Evolutionary conservation across 352 stramenopile genomes (phyloP).

Genomic region (Phytophthora agathidicida): DNA sequence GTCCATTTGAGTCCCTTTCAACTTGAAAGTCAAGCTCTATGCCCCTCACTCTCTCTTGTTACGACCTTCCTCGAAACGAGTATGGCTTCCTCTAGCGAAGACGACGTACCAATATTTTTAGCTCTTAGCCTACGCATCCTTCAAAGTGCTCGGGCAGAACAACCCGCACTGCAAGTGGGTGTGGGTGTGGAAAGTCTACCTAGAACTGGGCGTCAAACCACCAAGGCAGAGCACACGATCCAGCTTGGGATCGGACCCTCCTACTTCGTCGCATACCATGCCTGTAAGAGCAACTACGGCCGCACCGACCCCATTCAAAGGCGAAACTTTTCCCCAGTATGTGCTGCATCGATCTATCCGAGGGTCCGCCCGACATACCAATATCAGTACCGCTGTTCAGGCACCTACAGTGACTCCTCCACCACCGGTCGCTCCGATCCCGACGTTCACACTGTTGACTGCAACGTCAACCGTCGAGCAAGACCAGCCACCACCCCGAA

Average conservation of each 20-base stretch:
- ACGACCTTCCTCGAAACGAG: too few relatives aligned
- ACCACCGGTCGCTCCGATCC: not conserved
- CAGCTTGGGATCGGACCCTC: slow-evolving; percentile 7
- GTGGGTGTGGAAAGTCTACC: slow-evolving; percentile 13
- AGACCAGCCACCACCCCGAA: slow-evolving; percentile 9
- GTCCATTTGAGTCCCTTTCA: too few relatives aligned
- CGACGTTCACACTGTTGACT: slow-evolving; percentile 11
- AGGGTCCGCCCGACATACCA: not conserved
- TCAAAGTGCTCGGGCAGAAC: too few relatives aligned
- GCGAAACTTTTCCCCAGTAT: slow-evolving; percentile 67
- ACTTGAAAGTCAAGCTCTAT: too few relatives aligned
- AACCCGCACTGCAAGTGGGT: too few relatives aligned
- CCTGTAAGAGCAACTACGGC: slow-evolving; percentile 15
- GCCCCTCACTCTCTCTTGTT: slow-evolving; percentile 6
- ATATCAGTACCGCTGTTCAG: not conserved
- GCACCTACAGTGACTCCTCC: not conserved
- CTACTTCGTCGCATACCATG: slow-evolving; percentile 19
- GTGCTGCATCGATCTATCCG: slow-evolving; percentile 42
- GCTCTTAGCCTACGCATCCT: slow-evolving; percentile 6
- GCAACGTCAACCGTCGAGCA: slow-evolving; percentile 1
- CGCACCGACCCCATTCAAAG: slow-evolving; percentile 55
- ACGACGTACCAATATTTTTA: slow-evolving; percentile 30
- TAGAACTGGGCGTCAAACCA: not conserved
- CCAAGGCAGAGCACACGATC: slow-evolving; percentile 4
- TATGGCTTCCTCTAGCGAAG: slow-evolving; percentile 11